phyloP scores from a whole-genome alignment of 2,329 filamentous ascomycete genomes.

The Xylariales sp. region DNA sequence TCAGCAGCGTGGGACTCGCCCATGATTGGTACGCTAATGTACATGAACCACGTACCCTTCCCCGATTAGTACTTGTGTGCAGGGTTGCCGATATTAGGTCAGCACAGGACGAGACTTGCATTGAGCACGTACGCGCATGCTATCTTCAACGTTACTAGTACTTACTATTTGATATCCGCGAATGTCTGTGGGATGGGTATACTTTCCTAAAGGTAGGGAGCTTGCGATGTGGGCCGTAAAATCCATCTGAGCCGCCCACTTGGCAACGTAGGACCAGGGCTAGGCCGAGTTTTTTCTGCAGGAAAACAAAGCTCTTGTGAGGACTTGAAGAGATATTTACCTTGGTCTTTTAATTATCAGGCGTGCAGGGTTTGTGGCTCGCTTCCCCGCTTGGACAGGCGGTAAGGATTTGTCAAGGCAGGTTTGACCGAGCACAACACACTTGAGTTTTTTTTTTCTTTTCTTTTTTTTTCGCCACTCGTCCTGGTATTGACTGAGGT shows the following conservation, averaged over 20 bases:
- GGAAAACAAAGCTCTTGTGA: not conserved
- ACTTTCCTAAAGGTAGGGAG: conserved; percentile 14
- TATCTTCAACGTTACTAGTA: conserved; percentile 2
- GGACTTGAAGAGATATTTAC: not conserved
- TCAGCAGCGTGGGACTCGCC: not conserved
- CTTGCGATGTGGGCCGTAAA: conserved; percentile 13
- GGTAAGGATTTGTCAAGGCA: conserved; percentile 17
- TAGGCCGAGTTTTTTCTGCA: not conserved
- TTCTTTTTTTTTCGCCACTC: conserved; percentile 20
- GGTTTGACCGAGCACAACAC: conserved; percentile 17
- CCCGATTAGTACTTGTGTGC: conserved; percentile 1
- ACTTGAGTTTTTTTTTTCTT: conserved; percentile 8
- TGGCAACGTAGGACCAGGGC: not conserved
- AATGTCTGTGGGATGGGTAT: conserved; percentile 7
- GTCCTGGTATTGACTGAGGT: not conserved
- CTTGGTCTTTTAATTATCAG: not conserved
- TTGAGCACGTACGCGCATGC: not conserved
- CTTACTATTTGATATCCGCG: too few species aligned
- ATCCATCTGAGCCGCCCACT: not conserved
- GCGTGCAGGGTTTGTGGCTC: conserved; percentile 6
- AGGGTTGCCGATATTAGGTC: conserved; percentile 12
- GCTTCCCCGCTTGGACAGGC: not conserved
- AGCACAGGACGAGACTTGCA: not conserved
- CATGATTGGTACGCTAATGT: conserved; percentile 19
- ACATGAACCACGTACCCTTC: conserved; percentile 8